phyloP scores from a whole-genome alignment of 805 yeast species.

The Starmerella lactis-condensi region DNA sequence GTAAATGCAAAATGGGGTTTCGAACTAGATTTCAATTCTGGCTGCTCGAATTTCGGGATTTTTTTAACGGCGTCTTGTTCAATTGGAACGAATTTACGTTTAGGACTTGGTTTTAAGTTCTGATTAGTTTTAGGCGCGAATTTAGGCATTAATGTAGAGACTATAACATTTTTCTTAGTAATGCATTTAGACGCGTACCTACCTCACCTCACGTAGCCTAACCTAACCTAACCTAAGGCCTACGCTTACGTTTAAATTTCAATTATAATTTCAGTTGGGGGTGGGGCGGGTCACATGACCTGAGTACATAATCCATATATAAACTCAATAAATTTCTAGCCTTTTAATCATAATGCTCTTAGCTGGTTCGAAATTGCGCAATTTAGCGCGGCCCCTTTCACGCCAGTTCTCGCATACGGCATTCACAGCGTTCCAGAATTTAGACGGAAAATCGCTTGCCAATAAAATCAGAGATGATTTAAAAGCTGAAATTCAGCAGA shows the following conservation, averaged over 20 bases:
- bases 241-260: no score
- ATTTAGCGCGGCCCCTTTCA: background rate
- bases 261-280: no score
- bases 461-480: conserved; percentile 33
- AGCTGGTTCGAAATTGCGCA: background rate
- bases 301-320: background rate
- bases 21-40: background rate
- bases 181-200: no score
- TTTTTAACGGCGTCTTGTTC: no score
- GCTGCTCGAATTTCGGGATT: no score
- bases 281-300: background rate
- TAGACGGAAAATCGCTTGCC: conserved; percentile 48
- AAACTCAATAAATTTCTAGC: background rate
- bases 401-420: conserved; percentile 2
- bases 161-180: no score
- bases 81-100: no score
- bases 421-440: conserved; percentile 16
- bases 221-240: no score
- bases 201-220: no score
- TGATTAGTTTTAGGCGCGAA: no score
- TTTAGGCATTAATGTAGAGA: no score
- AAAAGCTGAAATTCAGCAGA: conserved; percentile 30
- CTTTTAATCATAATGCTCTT: background rate
- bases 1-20: background rate
- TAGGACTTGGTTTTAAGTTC: no score